phyloP scores from a whole-genome alignment of 768 basidiomycete genomes.

The Leucocoprinus sp. region DNA sequence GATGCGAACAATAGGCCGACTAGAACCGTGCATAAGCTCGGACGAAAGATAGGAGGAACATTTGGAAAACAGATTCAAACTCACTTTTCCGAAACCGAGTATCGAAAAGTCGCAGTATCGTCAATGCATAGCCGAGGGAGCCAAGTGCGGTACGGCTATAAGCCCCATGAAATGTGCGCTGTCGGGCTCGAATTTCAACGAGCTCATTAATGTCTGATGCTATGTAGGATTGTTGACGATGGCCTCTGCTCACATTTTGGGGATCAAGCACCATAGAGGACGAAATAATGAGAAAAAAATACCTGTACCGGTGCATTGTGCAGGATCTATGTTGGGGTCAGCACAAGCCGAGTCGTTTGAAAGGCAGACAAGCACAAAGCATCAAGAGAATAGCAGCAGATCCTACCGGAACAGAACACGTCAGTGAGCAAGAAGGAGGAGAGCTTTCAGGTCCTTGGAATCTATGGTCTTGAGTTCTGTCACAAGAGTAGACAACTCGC shows the following conservation, averaged over 20 bases:
- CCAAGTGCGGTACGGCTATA: conserved; percentile 71
- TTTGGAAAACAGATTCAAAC: conserved; percentile 19
- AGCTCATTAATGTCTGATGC: conserved; percentile 50
- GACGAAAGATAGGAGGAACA: background rate
- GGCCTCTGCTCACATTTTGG: conserved; percentile 19
- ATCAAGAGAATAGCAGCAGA: too few relatives aligned
- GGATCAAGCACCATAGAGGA: too few relatives aligned
- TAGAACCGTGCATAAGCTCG: conserved; percentile 12
- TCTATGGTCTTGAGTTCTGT: too few relatives aligned
- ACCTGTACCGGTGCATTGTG: conserved; percentile 15
- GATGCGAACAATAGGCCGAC: conserved; percentile 59
- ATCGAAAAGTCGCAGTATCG: conserved; percentile 77
- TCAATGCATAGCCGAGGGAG: conserved; percentile 63
- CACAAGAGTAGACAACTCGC: too few relatives aligned
- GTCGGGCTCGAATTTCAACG: conserved; percentile 69
- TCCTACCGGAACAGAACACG: too few relatives aligned
- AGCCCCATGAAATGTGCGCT: conserved; percentile 78
- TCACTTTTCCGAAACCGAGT: conserved; percentile 61
- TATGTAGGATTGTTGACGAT: conserved; percentile 38
- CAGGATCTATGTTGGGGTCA: too few relatives aligned
- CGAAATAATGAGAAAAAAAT: background rate
- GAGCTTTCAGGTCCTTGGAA: too few relatives aligned
- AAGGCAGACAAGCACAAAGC: too few relatives aligned
- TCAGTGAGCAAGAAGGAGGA: too few relatives aligned
- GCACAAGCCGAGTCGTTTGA: too few relatives aligned